Conservation (phyloP, 2,329 filamentous ascomycete genomes). For the Ophiostoma sp. region DNA sequence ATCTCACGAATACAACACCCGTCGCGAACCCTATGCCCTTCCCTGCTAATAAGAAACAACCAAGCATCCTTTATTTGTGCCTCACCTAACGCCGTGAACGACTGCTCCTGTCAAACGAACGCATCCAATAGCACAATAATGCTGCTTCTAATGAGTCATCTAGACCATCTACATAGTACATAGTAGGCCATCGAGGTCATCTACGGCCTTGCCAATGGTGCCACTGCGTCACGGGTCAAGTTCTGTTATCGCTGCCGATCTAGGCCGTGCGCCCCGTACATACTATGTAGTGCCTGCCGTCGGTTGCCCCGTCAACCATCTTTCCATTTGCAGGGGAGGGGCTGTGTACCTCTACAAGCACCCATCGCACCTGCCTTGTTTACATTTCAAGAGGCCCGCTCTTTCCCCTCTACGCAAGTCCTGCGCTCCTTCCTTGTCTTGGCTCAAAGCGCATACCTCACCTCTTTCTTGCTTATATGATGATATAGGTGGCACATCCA, state of each 20-base stretch:
- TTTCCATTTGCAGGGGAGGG: conserved; percentile 17
- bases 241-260: conserved; percentile 13
- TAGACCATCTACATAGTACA: not conserved
- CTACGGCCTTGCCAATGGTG: conserved; percentile 8
- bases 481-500: conserved; percentile 4
- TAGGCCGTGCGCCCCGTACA: conserved; percentile 20
- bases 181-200: no score
- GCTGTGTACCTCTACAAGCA: conserved; percentile 9
- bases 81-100: not conserved
- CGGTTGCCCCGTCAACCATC: conserved; percentile 25
- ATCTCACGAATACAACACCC: not conserved
- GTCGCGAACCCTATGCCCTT: not conserved
- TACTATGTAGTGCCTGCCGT: conserved; percentile 16
- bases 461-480: not conserved
- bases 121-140: not conserved
- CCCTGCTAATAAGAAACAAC: conserved; percentile 6
- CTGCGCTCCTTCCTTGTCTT: not conserved
- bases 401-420: conserved; percentile 17
- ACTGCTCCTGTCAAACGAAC: not conserved
- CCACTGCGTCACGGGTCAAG: conserved; percentile 12
- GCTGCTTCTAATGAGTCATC: not conserved
- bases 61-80: not conserved
- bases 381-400: conserved; percentile 25
- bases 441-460: conserved; percentile 8
- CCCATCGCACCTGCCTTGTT: conserved; percentile 27